A percentile compares a stretch with the other conserved stretches of the same genome.
phyloP scores from a whole-genome alignment of 352 stramenopile species.

The Plasmopara viticola region DNA sequence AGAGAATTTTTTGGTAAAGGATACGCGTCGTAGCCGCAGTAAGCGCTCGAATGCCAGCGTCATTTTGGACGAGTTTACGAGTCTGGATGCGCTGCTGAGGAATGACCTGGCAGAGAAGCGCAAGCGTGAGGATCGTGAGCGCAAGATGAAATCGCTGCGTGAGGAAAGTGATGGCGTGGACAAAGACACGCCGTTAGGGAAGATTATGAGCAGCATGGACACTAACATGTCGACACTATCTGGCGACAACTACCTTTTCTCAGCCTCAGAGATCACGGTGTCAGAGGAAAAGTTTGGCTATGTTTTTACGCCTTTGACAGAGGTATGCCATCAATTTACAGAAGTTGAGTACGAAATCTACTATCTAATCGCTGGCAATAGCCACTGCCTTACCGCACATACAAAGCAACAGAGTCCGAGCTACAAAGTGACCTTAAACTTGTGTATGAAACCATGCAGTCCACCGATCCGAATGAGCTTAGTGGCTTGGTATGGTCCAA shows the following conservation, averaged over 20 bases:
- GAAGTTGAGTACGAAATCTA: not conserved
- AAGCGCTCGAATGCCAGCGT: conserved; percentile 25
- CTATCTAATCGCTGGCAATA: conserved; percentile 7
- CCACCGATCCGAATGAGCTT: conserved; percentile 42
- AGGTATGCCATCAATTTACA: conserved; percentile 18
- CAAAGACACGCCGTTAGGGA: conserved; percentile 30
- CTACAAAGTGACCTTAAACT: conserved; percentile 43
- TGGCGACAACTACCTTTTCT: conserved; percentile 56
- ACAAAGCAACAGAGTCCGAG: conserved; percentile 51
- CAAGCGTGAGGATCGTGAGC: conserved; percentile 47
- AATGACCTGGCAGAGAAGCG: conserved; percentile 53
- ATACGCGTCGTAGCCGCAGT: conserved; percentile 34
- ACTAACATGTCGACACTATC: conserved; percentile 65
- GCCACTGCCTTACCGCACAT: conserved; percentile 47
- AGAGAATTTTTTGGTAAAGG: conserved; percentile 38
- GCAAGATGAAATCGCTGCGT: conserved; percentile 51
- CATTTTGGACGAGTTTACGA: conserved; percentile 63
- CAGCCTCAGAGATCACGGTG: conserved; percentile 26
- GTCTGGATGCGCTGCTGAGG: conserved; percentile 65
- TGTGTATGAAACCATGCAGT: conserved; percentile 63
- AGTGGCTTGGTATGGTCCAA: conserved; percentile 63
- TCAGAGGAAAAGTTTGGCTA: conserved; percentile 76
- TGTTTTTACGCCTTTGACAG: conserved; percentile 71
- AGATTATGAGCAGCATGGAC: conserved; percentile 67
- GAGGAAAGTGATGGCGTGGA: conserved; percentile 38